Evolutionary conservation across 306 rosid genomes (phyloP).

Genomic region (Begonia masoniana): DNA sequence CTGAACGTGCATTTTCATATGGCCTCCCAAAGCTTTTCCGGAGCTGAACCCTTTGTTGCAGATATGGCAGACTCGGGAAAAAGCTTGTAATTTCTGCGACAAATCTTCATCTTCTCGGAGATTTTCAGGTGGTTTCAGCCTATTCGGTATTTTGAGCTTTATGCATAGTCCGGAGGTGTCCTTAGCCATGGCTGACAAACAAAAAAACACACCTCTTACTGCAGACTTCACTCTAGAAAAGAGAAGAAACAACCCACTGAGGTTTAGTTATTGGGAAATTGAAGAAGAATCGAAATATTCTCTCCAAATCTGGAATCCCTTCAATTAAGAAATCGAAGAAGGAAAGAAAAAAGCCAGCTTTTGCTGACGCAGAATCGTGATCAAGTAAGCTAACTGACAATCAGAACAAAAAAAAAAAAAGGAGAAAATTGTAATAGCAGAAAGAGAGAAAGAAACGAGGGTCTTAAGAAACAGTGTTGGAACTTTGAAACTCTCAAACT

Average conservation of each 20-base stretch:
- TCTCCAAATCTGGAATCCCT: background rate
- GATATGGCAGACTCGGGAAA: slow-evolving; percentile 8
- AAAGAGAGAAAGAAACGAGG: too few relatives aligned
- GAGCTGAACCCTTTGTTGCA: slow-evolving; percentile 24
- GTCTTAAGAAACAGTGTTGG: too few relatives aligned
- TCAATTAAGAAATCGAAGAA: background rate
- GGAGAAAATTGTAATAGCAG: too few relatives aligned
- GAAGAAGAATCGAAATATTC: too few relatives aligned
- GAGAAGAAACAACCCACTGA: too few relatives aligned
- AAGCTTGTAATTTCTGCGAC: background rate
- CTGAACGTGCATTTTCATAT: slow-evolving; percentile 29
- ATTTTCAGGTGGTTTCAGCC: too few relatives aligned
- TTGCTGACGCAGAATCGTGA: background rate
- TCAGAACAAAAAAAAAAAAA: background rate
- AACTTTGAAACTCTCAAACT: too few relatives aligned
- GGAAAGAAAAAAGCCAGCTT: background rate
- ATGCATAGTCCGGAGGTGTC: background rate
- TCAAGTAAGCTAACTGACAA: background rate
- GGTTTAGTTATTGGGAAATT: too few relatives aligned
- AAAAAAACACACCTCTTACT: background rate
- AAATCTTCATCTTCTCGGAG: slow-evolving; percentile 3
- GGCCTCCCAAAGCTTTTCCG: slow-evolving; percentile 44
- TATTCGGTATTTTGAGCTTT: background rate
- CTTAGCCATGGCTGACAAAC: background rate
- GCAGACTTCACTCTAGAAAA: too few relatives aligned